A percentile compares a stretch with the other conserved stretches of the same genome.
Evolutionary conservation across 148 eudicot genomes (phyloP).

Genomic region (Heliosperma pusillum): DNA sequence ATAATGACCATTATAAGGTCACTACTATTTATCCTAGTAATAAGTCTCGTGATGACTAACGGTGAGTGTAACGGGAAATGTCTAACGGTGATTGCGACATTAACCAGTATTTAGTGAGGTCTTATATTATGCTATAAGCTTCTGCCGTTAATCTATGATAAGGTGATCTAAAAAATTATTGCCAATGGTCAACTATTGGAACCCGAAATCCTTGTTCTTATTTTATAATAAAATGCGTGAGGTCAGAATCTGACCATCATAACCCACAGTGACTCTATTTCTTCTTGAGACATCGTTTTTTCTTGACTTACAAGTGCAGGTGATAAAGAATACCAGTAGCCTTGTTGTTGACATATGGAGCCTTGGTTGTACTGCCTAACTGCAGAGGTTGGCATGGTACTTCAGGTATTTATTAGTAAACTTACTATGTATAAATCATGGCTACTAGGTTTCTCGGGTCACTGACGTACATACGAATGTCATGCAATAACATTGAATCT

Average conservation of each 20-base stretch:
- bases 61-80: too few relatives aligned
- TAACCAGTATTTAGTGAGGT: too few relatives aligned
- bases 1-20: too few relatives aligned
- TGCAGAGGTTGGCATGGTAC: too few relatives aligned
- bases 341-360: constrained; percentile 96
- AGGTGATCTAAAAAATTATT: constrained; percentile 2
- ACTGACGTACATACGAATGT: constrained; percentile 84
- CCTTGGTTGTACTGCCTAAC: constrained; percentile 97
- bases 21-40: too few relatives aligned
- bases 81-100: too few relatives aligned
- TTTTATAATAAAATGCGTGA: constrained; percentile 34
- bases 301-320: constrained; percentile 8
- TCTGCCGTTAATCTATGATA: constrained; percentile 5
- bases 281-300: constrained; percentile 17
- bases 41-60: too few relatives aligned
- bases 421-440: too few relatives aligned
- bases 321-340: too few relatives aligned
- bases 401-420: too few relatives aligned
- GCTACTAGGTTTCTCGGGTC: constrained; percentile 91
- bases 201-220: not conserved
- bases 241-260: constrained; percentile 38
- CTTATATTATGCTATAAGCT: not conserved
- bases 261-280: not conserved
- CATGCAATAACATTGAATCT: constrained; percentile 79
- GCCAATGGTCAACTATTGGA: not conserved